Conservation (phyloP, 208 protist genomes). For the Leishmania braziliensis region DNA sequence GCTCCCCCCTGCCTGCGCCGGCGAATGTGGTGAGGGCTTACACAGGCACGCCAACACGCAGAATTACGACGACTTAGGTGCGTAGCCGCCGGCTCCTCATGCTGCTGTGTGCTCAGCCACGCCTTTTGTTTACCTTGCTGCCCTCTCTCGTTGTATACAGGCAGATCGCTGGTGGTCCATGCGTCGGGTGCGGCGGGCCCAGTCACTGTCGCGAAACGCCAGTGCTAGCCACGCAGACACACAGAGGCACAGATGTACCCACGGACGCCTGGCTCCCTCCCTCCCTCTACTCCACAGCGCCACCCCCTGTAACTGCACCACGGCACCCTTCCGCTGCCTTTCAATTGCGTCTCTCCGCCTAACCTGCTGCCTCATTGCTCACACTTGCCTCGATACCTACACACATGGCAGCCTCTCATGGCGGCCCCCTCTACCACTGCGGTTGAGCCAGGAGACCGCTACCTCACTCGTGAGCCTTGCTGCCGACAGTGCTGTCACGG, state of each 20-base stretch:
- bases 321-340: neutral
- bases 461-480: slow-evolving; percentile 35
- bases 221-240: neutral
- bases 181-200: neutral
- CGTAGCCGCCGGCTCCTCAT: neutral
- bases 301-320: neutral
- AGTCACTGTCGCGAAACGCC: neutral
- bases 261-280: neutral
- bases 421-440: neutral
- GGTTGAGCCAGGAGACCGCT: slow-evolving; percentile 40
- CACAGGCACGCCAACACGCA: neutral
- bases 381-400: neutral
- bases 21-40: neutral
- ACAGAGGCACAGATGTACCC: neutral
- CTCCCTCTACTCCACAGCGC: neutral
- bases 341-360: neutral
- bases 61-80: neutral
- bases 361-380: neutral
- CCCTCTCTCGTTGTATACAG: neutral
- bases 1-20: neutral
- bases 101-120: neutral
- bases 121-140: neutral
- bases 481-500: slow-evolving; percentile 20
- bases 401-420: neutral
- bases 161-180: neutral